Conservation (phyloP, 129 eudicot species). For the Flaveria linearis region DNA sequence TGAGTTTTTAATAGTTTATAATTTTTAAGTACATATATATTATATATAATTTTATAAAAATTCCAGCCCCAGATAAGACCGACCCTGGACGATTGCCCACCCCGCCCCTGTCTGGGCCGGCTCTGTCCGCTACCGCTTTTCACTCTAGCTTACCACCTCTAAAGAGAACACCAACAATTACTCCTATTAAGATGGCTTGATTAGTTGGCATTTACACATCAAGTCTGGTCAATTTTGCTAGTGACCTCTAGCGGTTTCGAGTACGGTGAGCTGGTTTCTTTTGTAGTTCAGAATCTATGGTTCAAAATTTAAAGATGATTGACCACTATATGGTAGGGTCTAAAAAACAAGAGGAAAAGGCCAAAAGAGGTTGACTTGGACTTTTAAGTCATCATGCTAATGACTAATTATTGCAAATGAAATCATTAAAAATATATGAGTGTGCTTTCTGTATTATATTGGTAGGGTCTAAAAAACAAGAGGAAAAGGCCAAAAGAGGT, state of each 20-base stretch:
- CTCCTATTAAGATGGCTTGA: neutral
- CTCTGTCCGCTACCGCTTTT: too few species aligned
- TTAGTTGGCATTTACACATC: neutral
- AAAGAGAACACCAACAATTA: neutral
- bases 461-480: neutral
- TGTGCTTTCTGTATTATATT: too few species aligned
- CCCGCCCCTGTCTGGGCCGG: too few species aligned
- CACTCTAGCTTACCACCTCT: too few species aligned
- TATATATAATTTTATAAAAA: too few species aligned
- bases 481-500: conserved; percentile 2
- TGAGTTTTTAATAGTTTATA: too few species aligned
- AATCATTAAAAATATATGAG: neutral
- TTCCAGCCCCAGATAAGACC: too few species aligned
- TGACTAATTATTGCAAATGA: neutral
- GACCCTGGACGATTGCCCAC: too few species aligned
- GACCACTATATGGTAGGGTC: neutral
- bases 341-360: conserved; percentile 2
- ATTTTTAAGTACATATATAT: too few species aligned
- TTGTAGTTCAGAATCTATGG: neutral
- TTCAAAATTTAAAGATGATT: neutral
- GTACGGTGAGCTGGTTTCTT: neutral
- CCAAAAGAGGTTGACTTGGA: conserved; percentile 20
- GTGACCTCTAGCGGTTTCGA: neutral
- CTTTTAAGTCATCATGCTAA: conserved; percentile 8
- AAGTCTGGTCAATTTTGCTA: neutral